A percentile compares a stretch with the other conserved stretches of the same genome.
phyloP scores from a whole-genome alignment of 371 early-diverging fungal species.

The Mucor saturninus region DNA sequence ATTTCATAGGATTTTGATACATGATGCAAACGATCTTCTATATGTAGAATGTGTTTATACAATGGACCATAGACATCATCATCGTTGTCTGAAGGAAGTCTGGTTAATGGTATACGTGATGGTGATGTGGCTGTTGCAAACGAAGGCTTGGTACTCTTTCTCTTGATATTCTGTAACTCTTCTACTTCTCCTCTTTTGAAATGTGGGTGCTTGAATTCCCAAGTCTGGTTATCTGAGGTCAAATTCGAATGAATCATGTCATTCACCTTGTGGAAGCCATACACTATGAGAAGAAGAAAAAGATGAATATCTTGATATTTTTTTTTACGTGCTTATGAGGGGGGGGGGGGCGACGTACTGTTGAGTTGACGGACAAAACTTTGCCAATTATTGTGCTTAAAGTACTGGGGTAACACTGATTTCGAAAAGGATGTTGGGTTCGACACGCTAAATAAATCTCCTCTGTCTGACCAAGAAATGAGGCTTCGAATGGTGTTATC shows the following conservation, averaged over 20 bases:
- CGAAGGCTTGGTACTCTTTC: constrained; percentile 56
- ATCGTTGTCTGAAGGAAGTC: constrained; percentile 9
- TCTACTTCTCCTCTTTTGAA: constrained; percentile 63
- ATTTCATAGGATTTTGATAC: constrained; percentile 24
- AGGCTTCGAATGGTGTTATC: constrained; percentile 58
- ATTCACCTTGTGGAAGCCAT: constrained; percentile 64
- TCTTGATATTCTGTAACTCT: constrained; percentile 65
- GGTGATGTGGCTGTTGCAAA: not conserved
- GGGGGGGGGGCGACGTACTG: constrained; percentile 41
- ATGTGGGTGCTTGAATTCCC: constrained; percentile 74
- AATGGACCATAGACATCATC: constrained; percentile 24
- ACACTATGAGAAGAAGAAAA: constrained; percentile 38
- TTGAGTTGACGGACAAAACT: constrained; percentile 89
- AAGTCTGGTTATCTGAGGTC: constrained; percentile 61
- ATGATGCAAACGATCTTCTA: constrained; percentile 33
- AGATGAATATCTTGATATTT: not conserved
- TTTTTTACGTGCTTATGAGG: not conserved
- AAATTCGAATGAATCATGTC: constrained; percentile 66
- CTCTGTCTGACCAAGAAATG: constrained; percentile 68
- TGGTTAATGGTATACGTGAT: not conserved
- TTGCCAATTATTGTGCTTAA: constrained; percentile 88
- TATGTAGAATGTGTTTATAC: constrained; percentile 27
- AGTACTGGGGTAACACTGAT: constrained; percentile 72
- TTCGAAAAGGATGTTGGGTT: constrained; percentile 62
- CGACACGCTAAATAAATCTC: constrained; percentile 68